Conservation (phyloP, 805 yeast genomes). For the Candida peoriensis region DNA sequence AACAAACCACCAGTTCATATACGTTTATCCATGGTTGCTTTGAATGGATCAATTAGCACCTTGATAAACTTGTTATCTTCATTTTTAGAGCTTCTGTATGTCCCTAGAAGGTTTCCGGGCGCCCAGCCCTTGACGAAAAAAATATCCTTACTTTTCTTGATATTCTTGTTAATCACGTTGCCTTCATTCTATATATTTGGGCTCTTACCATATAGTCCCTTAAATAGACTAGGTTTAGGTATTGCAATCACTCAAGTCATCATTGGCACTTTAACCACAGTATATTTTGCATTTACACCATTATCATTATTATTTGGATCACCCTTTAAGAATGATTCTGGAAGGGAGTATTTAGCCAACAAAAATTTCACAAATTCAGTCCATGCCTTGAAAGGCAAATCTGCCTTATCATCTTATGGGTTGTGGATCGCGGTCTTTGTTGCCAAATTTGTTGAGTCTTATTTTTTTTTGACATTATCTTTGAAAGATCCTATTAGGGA, state of each 20-base stretch:
- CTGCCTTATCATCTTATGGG: constrained; percentile 57
- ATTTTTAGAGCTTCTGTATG: constrained; percentile 51
- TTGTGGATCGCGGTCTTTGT: constrained; percentile 64
- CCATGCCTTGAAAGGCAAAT: constrained; percentile 46
- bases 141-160: constrained; percentile 33
- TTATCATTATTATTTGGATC: constrained; percentile 49
- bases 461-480: constrained; percentile 70
- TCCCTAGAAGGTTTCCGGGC: constrained; percentile 73
- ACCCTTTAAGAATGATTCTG: constrained; percentile 22
- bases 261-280: constrained; percentile 47
- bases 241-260: constrained; percentile 52
- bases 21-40: constrained; percentile 51
- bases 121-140: constrained; percentile 54
- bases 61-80: constrained; percentile 53
- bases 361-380: constrained; percentile 57
- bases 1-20: constrained; percentile 58
- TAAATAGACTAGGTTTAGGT: constrained; percentile 32
- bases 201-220: constrained; percentile 29
- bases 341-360: constrained; percentile 46
- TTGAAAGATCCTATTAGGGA: constrained; percentile 71
- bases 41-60: constrained; percentile 63
- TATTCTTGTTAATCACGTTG: constrained; percentile 39
- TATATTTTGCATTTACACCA: constrained; percentile 60
- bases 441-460: constrained; percentile 71
- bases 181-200: constrained; percentile 54